A percentile compares a stretch with the other conserved stretches of the same genome.
These are phyloP conservation scores for Annona squamosa DNA, from an alignment of 164 flowering plant species.

Conservation along the genomic window DNA sequence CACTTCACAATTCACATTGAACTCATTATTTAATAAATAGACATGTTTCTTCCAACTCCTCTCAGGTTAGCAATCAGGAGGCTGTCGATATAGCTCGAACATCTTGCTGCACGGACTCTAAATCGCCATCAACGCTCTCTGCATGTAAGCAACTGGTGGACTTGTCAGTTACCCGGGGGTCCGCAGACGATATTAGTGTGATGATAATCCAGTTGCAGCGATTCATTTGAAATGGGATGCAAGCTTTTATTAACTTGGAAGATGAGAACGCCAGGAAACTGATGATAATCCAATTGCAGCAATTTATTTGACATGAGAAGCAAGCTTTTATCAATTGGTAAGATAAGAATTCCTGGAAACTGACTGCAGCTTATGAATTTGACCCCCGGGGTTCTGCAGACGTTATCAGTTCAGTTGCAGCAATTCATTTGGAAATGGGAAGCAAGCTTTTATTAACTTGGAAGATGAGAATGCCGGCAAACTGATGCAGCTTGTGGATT, in stretches of 20 bases:
- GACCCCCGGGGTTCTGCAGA: slow-evolving; percentile 65
- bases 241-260: not conserved
- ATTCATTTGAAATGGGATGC: slow-evolving; percentile 17
- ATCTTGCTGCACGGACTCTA: slow-evolving; percentile 28
- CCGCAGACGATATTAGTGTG: slow-evolving; percentile 61
- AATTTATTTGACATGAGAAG: slow-evolving; percentile 17
- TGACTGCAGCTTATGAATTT: slow-evolving; percentile 68
- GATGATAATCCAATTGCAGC: slow-evolving; percentile 29
- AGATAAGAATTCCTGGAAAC: not conserved
- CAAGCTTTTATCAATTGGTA: not conserved
- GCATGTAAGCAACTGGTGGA: slow-evolving; percentile 74
- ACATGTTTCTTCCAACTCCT: not conserved
- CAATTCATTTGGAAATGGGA: slow-evolving; percentile 18
- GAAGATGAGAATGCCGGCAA: not conserved
- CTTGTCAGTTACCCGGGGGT: slow-evolving; percentile 55
- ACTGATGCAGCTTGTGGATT: no score
- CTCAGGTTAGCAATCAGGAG: slow-evolving; percentile 78
- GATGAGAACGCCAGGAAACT: not conserved
- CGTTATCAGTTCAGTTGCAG: slow-evolving; percentile 48
- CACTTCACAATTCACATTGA: slow-evolving; percentile 1
- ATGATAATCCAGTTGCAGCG: slow-evolving; percentile 49
- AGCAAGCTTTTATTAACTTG: not conserved
- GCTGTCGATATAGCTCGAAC: slow-evolving; percentile 62
- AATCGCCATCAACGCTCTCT: slow-evolving; percentile 25
- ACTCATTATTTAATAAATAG: not conserved